Percentiles rank a stretch among this genome's conserved stretches.
Evolutionary conservation across 2,329 filamentous ascomycete species (phyloP).

Genomic region (Xylaria digitata): DNA sequence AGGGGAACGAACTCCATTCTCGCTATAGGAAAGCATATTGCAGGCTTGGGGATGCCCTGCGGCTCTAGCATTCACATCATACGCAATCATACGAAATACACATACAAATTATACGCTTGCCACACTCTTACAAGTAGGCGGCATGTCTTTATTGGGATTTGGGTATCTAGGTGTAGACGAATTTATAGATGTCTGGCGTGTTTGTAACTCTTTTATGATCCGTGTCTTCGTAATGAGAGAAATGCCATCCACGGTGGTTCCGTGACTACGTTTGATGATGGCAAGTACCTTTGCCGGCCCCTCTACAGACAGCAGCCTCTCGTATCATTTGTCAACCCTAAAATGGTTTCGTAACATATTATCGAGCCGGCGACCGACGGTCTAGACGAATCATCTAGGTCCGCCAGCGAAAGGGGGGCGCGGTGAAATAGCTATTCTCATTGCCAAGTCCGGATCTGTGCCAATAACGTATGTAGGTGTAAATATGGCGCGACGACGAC

Average conservation of each 20-base stretch:
- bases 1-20: constrained; percentile 23
- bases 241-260: neutral
- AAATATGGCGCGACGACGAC: neutral
- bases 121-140: neutral
- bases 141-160: neutral
- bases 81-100: neutral
- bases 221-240: too few species aligned
- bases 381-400: neutral
- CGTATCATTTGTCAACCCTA: neutral
- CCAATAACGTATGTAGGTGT: neutral
- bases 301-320: neutral
- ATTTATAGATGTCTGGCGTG: neutral
- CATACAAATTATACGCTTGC: neutral
- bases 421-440: neutral
- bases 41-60: constrained; percentile 2
- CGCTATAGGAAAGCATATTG: constrained; percentile 8
- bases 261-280: too few species aligned
- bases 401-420: too few species aligned
- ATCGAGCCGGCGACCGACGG: neutral
- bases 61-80: constrained; percentile 11
- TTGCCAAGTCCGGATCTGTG: neutral
- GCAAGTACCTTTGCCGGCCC: neutral
- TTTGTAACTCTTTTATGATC: too few species aligned
- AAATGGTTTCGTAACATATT: neutral
- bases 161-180: constrained; percentile 10